Evolutionary conservation across 2,329 filamentous ascomycete genomes (phyloP), one percentile per base, ranked within the genome.

Genomic region (Niveomyces coronatus): DNA sequence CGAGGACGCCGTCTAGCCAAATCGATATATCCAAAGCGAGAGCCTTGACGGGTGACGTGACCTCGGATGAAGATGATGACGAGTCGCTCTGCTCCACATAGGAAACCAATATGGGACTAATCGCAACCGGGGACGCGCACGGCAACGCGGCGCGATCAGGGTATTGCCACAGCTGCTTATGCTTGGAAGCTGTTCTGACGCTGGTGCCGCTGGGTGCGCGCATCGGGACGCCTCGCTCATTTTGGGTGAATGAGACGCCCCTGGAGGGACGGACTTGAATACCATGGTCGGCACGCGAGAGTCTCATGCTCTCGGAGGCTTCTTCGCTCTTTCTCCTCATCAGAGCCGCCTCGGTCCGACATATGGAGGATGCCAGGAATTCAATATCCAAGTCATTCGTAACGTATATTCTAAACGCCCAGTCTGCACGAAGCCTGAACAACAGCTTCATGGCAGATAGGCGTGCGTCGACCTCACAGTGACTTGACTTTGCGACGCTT

Each of bases 341-440:
- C 7, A 71, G 49, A 2, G 71, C 68, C 13, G 65, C 62, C 43
- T 74, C 70, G 0, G 72, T 78, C 26, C 86, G 78, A 47, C 77
- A 81, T 9, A 94, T 63, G 6, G 80, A 71, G 13, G 76, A 71
- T 19, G 87, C 85, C 17, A 94, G 65, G 37, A 76, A 76, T 46
- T 81, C 76, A 19, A 78, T 82, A 53, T 94, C 85, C 2, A 81
- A 76, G 20, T 76, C 72, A 23, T 74, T 62, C 7, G 77, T 77
- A 37, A 94, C 65, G 41, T 82, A 85, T 4, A 95, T 71, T 31
- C 79, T 74, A 47, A 88, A 76, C 9, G 82, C 76, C 54, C 82
- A 85, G 57, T 94, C 86, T 16, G 86, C 85, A 42, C 88, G 76
- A 20, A 95, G 64, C 30, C 88, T 77, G 54, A 93, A 89, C 3